A percentile compares a stretch with the other conserved stretches of the same genome.
Conservation (phyloP, 306 rosid genomes). For the Phaseolus lunatus region DNA sequence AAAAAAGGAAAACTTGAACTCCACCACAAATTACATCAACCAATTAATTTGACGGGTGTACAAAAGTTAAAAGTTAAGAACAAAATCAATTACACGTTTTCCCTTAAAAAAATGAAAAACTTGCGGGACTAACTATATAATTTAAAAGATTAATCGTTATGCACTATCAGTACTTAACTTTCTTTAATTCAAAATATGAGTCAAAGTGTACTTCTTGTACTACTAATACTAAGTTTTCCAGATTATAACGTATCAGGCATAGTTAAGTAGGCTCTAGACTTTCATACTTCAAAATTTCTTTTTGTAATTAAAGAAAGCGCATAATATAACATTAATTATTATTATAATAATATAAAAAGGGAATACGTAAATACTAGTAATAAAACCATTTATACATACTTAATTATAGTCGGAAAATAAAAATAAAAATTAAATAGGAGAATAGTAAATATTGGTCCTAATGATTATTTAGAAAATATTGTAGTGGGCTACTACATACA, state of each 20-base stretch:
- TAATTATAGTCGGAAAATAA: no score
- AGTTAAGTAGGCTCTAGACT: not conserved
- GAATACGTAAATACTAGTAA: not conserved
- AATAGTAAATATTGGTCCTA: not conserved
- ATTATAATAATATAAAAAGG: no score
- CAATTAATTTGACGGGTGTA: not conserved
- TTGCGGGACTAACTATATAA: not conserved
- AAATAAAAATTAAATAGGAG: not conserved
- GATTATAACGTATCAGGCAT: not conserved
- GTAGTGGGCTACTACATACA: not conserved
- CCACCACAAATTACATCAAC: not conserved
- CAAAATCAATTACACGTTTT: not conserved
- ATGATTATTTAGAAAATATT: not conserved
- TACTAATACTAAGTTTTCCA: not conserved
- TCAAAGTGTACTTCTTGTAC: not conserved
- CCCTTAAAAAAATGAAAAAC: not conserved
- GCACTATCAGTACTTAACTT: not conserved
- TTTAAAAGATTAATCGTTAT: not conserved
- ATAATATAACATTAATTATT: not conserved
- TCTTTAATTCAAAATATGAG: not conserved
- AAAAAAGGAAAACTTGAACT: not conserved
- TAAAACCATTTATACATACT: not conserved
- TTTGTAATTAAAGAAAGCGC: not conserved
- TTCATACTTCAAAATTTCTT: not conserved
- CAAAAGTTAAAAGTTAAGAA: not conserved